phyloP scores from a whole-genome alignment of 306 rosid species.

The Leucaena leucocephala region DNA sequence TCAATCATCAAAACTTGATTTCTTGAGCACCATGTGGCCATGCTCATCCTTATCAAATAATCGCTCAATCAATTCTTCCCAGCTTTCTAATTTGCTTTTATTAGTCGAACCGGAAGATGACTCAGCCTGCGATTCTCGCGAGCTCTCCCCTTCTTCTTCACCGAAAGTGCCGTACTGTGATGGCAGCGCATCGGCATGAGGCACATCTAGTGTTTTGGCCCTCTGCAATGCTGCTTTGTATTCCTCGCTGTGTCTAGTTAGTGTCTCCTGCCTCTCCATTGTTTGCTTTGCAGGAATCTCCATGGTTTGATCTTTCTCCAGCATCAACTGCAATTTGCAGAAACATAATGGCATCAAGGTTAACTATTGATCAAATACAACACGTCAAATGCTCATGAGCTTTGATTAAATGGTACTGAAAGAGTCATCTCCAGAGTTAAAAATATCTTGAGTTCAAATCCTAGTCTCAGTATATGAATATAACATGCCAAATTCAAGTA shows the following conservation, averaged over 20 bases:
- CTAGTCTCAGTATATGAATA: neutral
- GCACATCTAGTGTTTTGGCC: slow-evolving; percentile 79
- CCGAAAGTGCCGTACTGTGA: slow-evolving; percentile 81
- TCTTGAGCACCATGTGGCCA: slow-evolving; percentile 54
- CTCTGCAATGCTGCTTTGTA: slow-evolving; percentile 86
- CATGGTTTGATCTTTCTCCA: slow-evolving; percentile 59
- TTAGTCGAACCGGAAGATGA: slow-evolving; percentile 52
- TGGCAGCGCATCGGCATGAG: slow-evolving; percentile 72
- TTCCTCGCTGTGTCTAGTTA: slow-evolving; percentile 62
- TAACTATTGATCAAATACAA: neutral
- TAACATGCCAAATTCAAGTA: neutral
- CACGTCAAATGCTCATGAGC: neutral
- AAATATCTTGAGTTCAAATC: neutral
- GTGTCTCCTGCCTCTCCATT: slow-evolving; percentile 79
- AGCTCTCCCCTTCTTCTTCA: slow-evolving; percentile 48
- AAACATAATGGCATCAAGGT: slow-evolving; percentile 25
- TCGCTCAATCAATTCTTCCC: slow-evolving; percentile 66
- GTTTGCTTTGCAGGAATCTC: slow-evolving; percentile 74
- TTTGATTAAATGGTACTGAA: neutral
- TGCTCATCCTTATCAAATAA: slow-evolving; percentile 59
- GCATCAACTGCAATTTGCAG: slow-evolving; percentile 58
- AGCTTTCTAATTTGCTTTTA: slow-evolving; percentile 53
- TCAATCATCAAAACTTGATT: slow-evolving; percentile 37
- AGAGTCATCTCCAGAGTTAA: neutral
- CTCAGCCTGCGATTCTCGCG: slow-evolving; percentile 50